Evolutionary conservation across 2,329 filamentous ascomycete species (phyloP), one percentile per base, ranked within the genome.

Genomic region (Stenocarpella maydis): DNA sequence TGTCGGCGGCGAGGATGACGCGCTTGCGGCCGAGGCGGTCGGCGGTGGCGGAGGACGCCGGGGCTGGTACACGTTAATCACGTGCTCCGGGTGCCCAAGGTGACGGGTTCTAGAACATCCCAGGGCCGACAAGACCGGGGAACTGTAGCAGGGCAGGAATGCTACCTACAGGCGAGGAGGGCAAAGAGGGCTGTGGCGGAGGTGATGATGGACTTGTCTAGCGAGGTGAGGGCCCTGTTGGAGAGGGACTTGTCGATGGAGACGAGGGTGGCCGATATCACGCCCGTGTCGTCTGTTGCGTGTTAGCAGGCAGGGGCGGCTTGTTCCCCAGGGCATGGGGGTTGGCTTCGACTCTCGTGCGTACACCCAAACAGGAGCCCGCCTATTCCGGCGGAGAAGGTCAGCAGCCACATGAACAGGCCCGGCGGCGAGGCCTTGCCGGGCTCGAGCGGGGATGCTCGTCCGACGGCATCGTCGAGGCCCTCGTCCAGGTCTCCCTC

Each of bases 151-250:
- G n/a, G n/a, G n/a, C n/a, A n/a, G n/a, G n/a, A n/a, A n/a, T n/a
- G n/a, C n/a, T n/a, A n/a, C n/a, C n/a, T n/a, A n/a, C n/a, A 91
- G 49, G 88, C 81, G 67, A 89, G 75, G 4, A 91, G 86, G 4
- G 91, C 91, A 71, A 90, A 86, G 58, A 92, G 85, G 5, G 89
- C 87, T 6, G 91, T 92, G 26, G 86, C 87, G n/a, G 89, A 90
- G 3, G 91, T 92, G 74, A 92, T 90, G 72, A 92, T 82, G 8
- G 90, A 92, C 77, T 90, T 92, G 78, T 92, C 89, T 74, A 90
- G 79, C 0, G 88, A 87, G 1, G 85, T 89, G 31, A 92, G 82
- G 10, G 82, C 78, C 55, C 85, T 86, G 68, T 81, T 77, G 34
- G 87, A 89, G 39, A 92, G 86, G 10, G 88, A 87, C 2, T 81